Evolutionary conservation across 495 filamentous ascomycete genomes (phyloP).

Genomic region (Melanomma pulvis-pyrius): DNA sequence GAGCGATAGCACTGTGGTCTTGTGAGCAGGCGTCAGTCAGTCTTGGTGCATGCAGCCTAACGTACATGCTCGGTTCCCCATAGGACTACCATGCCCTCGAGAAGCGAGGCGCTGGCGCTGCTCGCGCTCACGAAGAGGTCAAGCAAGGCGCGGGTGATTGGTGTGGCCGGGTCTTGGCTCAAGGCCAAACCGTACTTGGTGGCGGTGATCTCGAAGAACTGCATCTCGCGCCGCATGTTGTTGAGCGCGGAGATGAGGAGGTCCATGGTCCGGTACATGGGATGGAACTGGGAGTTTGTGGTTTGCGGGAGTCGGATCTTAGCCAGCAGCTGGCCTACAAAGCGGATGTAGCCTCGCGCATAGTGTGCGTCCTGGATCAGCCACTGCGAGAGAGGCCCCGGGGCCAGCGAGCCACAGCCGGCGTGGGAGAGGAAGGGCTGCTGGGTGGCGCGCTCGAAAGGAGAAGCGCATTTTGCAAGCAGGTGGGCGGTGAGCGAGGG

Average conservation of each 20-base stretch:
- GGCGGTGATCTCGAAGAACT: conserved; percentile 68
- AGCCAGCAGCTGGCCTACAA: conserved; percentile 66
- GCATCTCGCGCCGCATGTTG: conserved; percentile 68
- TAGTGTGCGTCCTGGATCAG: conserved; percentile 77
- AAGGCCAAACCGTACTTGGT: conserved; percentile 63
- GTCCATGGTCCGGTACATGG: conserved; percentile 54
- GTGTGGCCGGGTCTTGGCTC: conserved; percentile 49
- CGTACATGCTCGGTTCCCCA: conserved; percentile 71
- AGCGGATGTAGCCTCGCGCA: conserved; percentile 70
- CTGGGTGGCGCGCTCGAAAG: conserved; percentile 62
- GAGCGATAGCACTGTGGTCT: conserved; percentile 43
- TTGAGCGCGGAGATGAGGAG: conserved; percentile 65
- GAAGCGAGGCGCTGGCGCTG: conserved; percentile 50
- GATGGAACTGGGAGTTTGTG: conserved; percentile 45
- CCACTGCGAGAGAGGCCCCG: conserved; percentile 63
- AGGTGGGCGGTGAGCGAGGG: conserved; percentile 58
- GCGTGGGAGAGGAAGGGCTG: conserved; percentile 70
- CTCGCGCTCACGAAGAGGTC: conserved; percentile 59
- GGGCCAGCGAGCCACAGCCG: conserved; percentile 63
- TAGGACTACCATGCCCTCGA: conserved; percentile 70
- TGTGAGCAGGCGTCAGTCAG: neutral
- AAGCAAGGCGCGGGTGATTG: conserved; percentile 55
- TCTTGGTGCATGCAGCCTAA: conserved; percentile 3
- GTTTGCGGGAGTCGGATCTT: conserved; percentile 60
- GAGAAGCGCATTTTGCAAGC: conserved; percentile 45